These are phyloP conservation scores for Russula lepida DNA, from an alignment of 768 basidiomycete genomes.

Conservation along the genomic window DNA sequence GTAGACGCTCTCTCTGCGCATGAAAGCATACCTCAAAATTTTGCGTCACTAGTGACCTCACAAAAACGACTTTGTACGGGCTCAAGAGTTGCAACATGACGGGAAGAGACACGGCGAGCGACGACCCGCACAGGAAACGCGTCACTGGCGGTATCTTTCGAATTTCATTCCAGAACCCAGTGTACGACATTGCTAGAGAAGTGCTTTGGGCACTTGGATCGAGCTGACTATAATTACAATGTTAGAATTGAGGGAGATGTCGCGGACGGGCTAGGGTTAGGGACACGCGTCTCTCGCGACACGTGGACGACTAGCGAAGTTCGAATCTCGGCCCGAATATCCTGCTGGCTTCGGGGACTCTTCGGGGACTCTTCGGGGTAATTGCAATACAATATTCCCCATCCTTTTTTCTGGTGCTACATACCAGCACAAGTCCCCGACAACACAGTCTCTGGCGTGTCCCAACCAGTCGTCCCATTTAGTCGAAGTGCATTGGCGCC, in stretches of 20 bases:
- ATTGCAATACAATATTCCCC: too few species aligned
- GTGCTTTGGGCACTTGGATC: not conserved
- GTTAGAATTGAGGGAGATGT: not conserved
- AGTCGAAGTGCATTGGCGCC: too few species aligned
- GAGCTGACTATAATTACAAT: not conserved
- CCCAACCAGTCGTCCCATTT: too few species aligned
- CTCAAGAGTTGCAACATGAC: constrained; percentile 46
- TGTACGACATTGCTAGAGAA: constrained; percentile 15
- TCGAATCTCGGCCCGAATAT: too few species aligned
- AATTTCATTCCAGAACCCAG: constrained; percentile 40
- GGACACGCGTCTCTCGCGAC: not conserved
- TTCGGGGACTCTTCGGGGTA: too few species aligned
- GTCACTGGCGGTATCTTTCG: constrained; percentile 82
- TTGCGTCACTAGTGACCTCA: constrained; percentile 35
- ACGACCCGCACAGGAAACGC: constrained; percentile 55
- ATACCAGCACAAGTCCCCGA: too few species aligned
- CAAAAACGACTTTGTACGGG: constrained; percentile 48
- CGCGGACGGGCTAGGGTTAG: not conserved
- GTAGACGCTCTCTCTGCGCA: not conserved
- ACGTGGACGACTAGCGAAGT: not conserved
- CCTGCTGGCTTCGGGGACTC: too few species aligned
- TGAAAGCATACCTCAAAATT: constrained; percentile 44
- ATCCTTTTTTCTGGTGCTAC: too few species aligned
- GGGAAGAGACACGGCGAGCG: constrained; percentile 51
- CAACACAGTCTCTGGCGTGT: too few species aligned